Conservation (phyloP, 164 flowering plant genomes). For the Vitis cinerea region DNA sequence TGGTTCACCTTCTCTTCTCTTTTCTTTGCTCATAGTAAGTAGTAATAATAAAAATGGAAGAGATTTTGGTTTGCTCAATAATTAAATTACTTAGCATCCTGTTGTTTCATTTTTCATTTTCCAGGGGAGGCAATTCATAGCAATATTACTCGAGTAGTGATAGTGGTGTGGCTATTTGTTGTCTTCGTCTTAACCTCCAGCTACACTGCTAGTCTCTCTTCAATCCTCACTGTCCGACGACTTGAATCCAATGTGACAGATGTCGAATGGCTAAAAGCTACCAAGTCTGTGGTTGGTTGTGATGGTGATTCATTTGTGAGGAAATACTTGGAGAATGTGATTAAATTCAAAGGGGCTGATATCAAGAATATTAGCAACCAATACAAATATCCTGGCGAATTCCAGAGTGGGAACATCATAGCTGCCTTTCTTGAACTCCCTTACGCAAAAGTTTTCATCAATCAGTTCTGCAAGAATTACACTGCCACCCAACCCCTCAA, state of each 20-base stretch:
- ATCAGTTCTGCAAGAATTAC: conserved; percentile 28
- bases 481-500: conserved; percentile 2
- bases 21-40: conserved; percentile 68
- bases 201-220: conserved; percentile 54
- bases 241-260: conserved; percentile 33
- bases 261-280: conserved; percentile 21
- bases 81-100: too few species aligned
- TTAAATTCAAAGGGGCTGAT: conserved; percentile 20
- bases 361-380: conserved; percentile 21
- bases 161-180: conserved; percentile 48
- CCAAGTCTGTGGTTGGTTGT: conserved; percentile 38
- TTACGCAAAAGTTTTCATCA: conserved; percentile 29
- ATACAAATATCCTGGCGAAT: conserved; percentile 16
- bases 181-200: conserved; percentile 41
- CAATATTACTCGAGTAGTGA: conserved; percentile 40
- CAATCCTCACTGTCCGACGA: conserved; percentile 48
- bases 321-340: conserved; percentile 28
- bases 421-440: conserved; percentile 45
- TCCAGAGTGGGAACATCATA: conserved; percentile 20
- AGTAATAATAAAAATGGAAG: not conserved
- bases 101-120: not conserved
- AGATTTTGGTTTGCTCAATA: too few species aligned
- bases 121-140: conserved; percentile 40
- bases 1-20: conserved; percentile 60
- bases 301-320: conserved; percentile 41